Conservation (phyloP, 2,329 filamentous ascomycete species). For the Graphium sp. region DNA sequence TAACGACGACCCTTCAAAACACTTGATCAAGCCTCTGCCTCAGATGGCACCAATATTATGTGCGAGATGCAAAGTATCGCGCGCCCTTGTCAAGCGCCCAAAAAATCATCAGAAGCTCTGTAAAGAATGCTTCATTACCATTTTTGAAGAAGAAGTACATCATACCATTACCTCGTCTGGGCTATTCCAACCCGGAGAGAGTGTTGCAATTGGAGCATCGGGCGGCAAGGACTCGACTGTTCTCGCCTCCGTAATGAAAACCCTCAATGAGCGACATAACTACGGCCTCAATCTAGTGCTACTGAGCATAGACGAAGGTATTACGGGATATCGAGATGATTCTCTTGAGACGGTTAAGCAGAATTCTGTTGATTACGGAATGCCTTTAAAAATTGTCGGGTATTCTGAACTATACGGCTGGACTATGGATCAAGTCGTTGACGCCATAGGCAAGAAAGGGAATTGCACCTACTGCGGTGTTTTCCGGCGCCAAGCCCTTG, state of each 20-base stretch:
- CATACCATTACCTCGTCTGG: conserved; percentile 70
- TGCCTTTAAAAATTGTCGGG: conserved; percentile 81
- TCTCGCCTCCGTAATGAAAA: conserved; percentile 84
- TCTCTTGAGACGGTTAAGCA: conserved; percentile 91
- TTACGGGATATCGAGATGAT: conserved; percentile 92
- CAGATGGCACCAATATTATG: conserved; percentile 66
- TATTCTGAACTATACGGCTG: conserved; percentile 93
- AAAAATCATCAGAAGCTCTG: conserved; percentile 94
- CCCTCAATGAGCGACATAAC: conserved; percentile 73
- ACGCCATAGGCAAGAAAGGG: conserved; percentile 90
- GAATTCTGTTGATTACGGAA: conserved; percentile 78
- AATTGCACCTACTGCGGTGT: conserved; percentile 99
- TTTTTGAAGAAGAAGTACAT: conserved; percentile 89
- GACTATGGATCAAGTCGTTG: conserved; percentile 98
- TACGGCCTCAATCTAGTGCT: conserved; percentile 78
- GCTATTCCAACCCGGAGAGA: conserved; percentile 74
- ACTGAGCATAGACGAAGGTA: conserved; percentile 90
- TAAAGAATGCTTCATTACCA: conserved; percentile 66
- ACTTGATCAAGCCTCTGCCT: neutral
- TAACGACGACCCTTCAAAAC: too few relatives aligned
- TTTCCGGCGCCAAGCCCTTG: conserved; percentile 83
- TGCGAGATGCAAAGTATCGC: conserved; percentile 54
- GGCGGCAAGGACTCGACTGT: conserved; percentile 97
- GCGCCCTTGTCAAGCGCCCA: conserved; percentile 80
- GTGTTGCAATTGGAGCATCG: conserved; percentile 85